phyloP scores from a whole-genome alignment of 768 basidiomycete genomes.

The Crassisporium funariophilum region DNA sequence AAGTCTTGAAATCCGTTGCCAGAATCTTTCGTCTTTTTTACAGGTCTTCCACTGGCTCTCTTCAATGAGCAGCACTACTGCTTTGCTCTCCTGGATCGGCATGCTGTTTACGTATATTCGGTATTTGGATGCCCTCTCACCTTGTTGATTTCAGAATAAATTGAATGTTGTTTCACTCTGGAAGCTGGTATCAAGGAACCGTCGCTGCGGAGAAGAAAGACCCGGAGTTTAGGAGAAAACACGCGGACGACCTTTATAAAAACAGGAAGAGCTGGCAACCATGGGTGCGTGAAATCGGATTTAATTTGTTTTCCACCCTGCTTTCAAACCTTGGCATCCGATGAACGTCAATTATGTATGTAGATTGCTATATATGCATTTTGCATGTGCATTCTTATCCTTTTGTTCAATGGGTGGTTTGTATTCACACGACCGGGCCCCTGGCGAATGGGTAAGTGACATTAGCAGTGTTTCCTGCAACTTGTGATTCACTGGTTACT shows the following conservation, averaged over 20 bases:
- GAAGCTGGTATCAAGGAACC: constrained; percentile 20
- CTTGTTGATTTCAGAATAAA: constrained; percentile 12
- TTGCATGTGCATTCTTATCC: constrained; percentile 16
- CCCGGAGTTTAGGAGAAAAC: constrained; percentile 11
- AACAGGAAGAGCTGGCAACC: constrained; percentile 17
- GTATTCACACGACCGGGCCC: constrained; percentile 20
- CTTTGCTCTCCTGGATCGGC: constrained; percentile 20
- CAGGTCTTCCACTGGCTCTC: constrained; percentile 21
- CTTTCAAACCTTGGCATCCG: not conserved
- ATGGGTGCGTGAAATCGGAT: constrained; percentile 12
- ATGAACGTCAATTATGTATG: not conserved
- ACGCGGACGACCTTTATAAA: constrained; percentile 17
- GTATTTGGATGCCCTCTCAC: constrained; percentile 8
- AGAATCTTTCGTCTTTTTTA: not conserved
- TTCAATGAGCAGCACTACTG: constrained; percentile 17
- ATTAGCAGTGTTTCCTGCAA: not conserved
- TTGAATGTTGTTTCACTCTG: constrained; percentile 7
- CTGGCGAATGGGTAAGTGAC: constrained; percentile 17
- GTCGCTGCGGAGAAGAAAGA: constrained; percentile 19
- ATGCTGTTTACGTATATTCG: constrained; percentile 23
- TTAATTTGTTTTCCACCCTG: constrained; percentile 4
- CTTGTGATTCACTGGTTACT: not conserved
- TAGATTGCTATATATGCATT: constrained; percentile 20
- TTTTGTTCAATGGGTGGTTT: constrained; percentile 20
- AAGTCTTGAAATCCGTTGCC: not conserved